Conservation (phyloP, 345 rosid genomes). For the Heritiera littoralis region DNA sequence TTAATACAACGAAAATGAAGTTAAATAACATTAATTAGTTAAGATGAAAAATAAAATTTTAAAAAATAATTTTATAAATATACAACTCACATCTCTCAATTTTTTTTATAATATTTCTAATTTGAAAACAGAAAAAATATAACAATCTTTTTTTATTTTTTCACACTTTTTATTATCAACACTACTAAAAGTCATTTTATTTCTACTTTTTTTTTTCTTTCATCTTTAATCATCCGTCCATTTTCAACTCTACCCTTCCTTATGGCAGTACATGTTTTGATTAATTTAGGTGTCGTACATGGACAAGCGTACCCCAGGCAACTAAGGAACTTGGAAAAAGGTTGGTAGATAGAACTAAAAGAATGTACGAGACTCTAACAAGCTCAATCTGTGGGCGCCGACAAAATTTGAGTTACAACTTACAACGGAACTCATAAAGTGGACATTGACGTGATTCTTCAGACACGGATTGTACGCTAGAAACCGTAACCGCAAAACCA, state of each 20-base stretch:
- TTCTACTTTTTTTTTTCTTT: too few relatives aligned
- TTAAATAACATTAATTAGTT: too few relatives aligned
- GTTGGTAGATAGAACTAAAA: background rate
- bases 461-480: background rate
- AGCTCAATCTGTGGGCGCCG: background rate
- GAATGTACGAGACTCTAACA: background rate
- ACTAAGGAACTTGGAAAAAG: background rate
- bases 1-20: background rate
- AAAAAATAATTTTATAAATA: too few relatives aligned
- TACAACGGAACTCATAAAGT: background rate
- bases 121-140: too few relatives aligned
- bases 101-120: too few relatives aligned
- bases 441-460: background rate
- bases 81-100: too few relatives aligned
- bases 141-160: too few relatives aligned
- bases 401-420: background rate
- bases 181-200: too few relatives aligned
- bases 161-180: too few relatives aligned
- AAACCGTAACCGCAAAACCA: slow-evolving; percentile 13
- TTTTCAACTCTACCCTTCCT: too few relatives aligned
- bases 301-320: background rate
- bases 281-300: background rate
- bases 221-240: too few relatives aligned
- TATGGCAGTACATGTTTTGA: background rate
- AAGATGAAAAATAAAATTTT: too few relatives aligned